These are phyloP conservation scores for Vitis rotundifolia DNA, from an alignment of 164 flowering plant species.

Conservation along the genomic window DNA sequence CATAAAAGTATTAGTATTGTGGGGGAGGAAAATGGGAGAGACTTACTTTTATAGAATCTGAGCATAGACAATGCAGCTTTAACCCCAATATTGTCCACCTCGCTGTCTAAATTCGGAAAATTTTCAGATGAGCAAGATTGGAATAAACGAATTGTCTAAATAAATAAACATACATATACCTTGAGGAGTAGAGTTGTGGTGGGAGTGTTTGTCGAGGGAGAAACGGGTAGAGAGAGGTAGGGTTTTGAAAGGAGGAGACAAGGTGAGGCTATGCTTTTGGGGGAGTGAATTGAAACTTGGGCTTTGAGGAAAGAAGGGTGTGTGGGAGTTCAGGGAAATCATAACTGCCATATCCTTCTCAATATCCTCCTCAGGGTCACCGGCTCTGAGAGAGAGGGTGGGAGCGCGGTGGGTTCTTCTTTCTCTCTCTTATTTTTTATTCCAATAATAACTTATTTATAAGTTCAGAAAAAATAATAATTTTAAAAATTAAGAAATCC, in stretches of 20 bases:
- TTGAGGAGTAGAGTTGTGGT: conserved; percentile 18
- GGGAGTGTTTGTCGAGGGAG: conserved; percentile 16
- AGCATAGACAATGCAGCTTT: conserved; percentile 81
- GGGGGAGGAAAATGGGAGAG: not conserved
- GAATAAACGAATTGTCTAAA: too few species aligned
- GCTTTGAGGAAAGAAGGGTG: conserved; percentile 12
- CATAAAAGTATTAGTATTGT: not conserved
- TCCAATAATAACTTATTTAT: too few species aligned
- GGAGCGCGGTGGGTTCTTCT: too few species aligned
- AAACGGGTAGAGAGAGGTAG: not conserved
- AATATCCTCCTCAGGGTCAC: too few species aligned
- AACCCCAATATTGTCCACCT: conserved; percentile 64
- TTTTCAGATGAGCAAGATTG: too few species aligned
- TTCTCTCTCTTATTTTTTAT: too few species aligned
- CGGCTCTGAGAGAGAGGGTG: not conserved
- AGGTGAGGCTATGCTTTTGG: not conserved
- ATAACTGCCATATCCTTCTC: conserved; percentile 26
- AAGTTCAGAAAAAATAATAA: too few species aligned
- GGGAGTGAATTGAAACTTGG: conserved; percentile 10
- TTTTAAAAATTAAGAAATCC: too few species aligned
- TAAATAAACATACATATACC: conserved; percentile 20
- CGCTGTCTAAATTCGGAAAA: conserved; percentile 27
- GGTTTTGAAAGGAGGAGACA: not conserved
- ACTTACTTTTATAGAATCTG: conserved; percentile 82
- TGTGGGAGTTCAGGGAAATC: conserved; percentile 15